A percentile compares a stretch with the other conserved stretches of the same genome.
phyloP scores from a whole-genome alignment of 2,329 filamentous ascomycete species.

The Botrytis paeoniae region DNA sequence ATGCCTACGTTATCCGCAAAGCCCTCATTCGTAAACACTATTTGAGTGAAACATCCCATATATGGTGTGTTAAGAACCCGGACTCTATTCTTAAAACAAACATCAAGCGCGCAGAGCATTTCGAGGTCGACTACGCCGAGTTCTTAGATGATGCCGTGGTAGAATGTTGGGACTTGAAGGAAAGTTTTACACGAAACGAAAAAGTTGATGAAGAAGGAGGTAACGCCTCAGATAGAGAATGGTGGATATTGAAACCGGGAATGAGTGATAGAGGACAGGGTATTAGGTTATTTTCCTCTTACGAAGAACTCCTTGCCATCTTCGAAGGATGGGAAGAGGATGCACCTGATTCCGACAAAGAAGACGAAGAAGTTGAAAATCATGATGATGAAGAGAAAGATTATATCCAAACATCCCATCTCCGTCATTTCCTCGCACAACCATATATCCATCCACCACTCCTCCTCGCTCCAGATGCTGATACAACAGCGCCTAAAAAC shows the following conservation, averaged over 20 bases:
- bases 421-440: slow-evolving; percentile 94
- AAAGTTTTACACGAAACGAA: slow-evolving; percentile 71
- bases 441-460: slow-evolving; percentile 91
- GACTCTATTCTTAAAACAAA: slow-evolving; percentile 64
- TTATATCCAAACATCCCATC: slow-evolving; percentile 77
- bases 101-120: slow-evolving; percentile 75
- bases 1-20: slow-evolving; percentile 94
- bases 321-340: slow-evolving; percentile 89
- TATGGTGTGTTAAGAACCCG: slow-evolving; percentile 84
- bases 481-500: slow-evolving; percentile 43
- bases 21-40: slow-evolving; percentile 96
- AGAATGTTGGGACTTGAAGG: slow-evolving; percentile 83
- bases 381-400: slow-evolving; percentile 46
- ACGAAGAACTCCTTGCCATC: slow-evolving; percentile 78
- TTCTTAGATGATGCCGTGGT: slow-evolving; percentile 91
- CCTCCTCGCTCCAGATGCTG: slow-evolving; percentile 47
- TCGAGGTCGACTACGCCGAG: slow-evolving; percentile 95
- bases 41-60: slow-evolving; percentile 75
- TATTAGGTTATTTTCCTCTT: slow-evolving; percentile 82
- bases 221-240: slow-evolving; percentile 54
- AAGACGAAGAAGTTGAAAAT: slow-evolving; percentile 47
- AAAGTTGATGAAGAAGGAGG: slow-evolving; percentile 53
- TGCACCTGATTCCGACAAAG: slow-evolving; percentile 62
- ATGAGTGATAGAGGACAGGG: slow-evolving; percentile 97
- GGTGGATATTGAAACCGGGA: slow-evolving; percentile 98